A percentile compares a stretch with the other conserved stretches of the same genome.
Evolutionary conservation across 805 yeast species (phyloP).

Genomic region (Metschnikowia lochheadii): DNA sequence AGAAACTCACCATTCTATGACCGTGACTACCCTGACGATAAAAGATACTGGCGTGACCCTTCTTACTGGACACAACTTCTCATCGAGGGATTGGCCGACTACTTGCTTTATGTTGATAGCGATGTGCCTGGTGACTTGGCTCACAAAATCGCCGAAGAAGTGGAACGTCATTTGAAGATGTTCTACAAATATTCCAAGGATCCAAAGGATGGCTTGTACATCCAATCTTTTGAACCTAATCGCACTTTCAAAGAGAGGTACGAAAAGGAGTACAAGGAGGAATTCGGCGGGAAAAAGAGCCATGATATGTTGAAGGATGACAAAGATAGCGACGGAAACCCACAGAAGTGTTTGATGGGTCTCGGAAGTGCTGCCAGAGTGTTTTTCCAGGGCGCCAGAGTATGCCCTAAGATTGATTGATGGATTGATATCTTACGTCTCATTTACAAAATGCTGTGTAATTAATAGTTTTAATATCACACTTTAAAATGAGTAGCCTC

Average conservation of each 20-base stretch:
- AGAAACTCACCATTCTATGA: conserved; percentile 55
- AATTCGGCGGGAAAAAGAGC: conserved; percentile 53
- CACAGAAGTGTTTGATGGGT: conserved; percentile 56
- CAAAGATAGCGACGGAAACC: conserved; percentile 35
- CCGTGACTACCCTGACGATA: conserved; percentile 53
- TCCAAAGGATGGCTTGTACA: conserved; percentile 55
- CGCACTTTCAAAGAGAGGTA: conserved; percentile 47
- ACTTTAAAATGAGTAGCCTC: conserved; percentile 37
- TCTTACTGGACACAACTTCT: conserved; percentile 61
- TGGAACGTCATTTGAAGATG: conserved; percentile 51
- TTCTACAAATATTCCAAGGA: conserved; percentile 56
- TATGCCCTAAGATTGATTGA: conserved; percentile 19
- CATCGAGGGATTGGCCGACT: conserved; percentile 67
- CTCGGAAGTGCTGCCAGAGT: conserved; percentile 65
- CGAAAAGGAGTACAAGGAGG: conserved; percentile 43
- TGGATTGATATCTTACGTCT: neutral
- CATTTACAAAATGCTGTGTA: neutral
- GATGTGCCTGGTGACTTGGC: conserved; percentile 36
- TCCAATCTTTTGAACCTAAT: conserved; percentile 57
- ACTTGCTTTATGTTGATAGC: conserved; percentile 46
- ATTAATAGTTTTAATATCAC: conserved; percentile 1
- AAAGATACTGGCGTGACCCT: conserved; percentile 62
- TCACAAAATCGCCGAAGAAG: conserved; percentile 38
- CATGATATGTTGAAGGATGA: conserved; percentile 51
- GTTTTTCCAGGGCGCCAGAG: conserved; percentile 64